Conservation (phyloP, 176 grass and related monocot species). For the Lolium perenne region DNA sequence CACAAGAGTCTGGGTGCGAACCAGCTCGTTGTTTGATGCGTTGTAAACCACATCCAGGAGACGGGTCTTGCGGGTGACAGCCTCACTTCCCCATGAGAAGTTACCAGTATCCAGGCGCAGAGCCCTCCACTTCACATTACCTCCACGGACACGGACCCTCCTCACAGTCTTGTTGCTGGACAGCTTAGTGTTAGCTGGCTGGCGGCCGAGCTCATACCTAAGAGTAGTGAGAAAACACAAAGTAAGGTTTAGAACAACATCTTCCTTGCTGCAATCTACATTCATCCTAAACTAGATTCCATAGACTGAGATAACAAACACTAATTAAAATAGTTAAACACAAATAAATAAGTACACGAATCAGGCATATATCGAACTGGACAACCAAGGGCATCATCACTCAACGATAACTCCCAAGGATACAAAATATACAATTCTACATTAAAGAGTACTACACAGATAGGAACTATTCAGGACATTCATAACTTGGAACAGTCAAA, state of each 20-base stretch:
- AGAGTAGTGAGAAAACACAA: background rate
- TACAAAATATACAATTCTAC: background rate
- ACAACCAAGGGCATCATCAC: background rate
- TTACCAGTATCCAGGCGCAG: constrained; percentile 53
- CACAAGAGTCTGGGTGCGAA: constrained; percentile 45
- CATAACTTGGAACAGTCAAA: too few relatives aligned
- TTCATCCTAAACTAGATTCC: too few relatives aligned
- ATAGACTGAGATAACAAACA: background rate
- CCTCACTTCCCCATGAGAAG: constrained; percentile 58
- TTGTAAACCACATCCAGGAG: constrained; percentile 56
- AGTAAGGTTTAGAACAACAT: background rate
- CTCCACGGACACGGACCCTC: constrained; percentile 53
- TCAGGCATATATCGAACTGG: background rate
- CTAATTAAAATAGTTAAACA: background rate
- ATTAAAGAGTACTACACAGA: background rate
- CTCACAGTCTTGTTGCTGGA: constrained; percentile 58
- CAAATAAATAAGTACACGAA: background rate
- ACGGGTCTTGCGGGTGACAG: constrained; percentile 49
- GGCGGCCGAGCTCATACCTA: constrained; percentile 58
- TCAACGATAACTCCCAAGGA: background rate
- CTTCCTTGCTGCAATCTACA: background rate
- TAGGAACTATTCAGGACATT: too few relatives aligned
- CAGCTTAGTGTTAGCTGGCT: constrained; percentile 51
- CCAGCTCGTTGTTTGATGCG: constrained; percentile 55
- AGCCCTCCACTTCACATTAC: constrained; percentile 57